phyloP scores from a whole-genome alignment of 208 protist genomes.

The Leishmania martiniquensis region DNA sequence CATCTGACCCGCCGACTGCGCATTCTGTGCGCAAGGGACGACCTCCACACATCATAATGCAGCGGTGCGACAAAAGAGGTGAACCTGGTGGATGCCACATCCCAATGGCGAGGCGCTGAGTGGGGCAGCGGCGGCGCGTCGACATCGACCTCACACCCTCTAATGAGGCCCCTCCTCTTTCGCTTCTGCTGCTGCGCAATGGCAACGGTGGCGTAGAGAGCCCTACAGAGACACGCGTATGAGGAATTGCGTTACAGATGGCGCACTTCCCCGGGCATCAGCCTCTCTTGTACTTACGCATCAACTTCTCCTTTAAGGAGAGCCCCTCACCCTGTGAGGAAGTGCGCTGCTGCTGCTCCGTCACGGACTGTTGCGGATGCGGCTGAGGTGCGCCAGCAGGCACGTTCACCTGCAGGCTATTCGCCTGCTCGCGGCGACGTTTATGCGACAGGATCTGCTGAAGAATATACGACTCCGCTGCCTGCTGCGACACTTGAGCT shows the following conservation, averaged over 20 bases:
- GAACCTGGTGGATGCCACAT: not conserved
- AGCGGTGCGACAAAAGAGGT: not conserved
- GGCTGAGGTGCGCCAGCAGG: not conserved
- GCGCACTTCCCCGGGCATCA: not conserved
- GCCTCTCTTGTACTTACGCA: slow-evolving; percentile 52
- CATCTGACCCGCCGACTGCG: not conserved
- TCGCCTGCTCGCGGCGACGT: slow-evolving; percentile 47
- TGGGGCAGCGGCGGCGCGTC: not conserved
- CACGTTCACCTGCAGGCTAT: not conserved
- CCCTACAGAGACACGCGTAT: not conserved
- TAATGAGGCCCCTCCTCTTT: not conserved
- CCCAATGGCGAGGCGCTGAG: not conserved
- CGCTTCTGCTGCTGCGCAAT: not conserved
- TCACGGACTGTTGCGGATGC: not conserved
- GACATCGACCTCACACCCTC: not conserved
- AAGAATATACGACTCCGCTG: slow-evolving; percentile 62
- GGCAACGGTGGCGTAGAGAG: not conserved
- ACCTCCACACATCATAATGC: not conserved
- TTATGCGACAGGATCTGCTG: slow-evolving; percentile 71
- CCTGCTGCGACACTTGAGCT: slow-evolving; percentile 9
- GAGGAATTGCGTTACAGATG: not conserved
- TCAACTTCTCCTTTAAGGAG: slow-evolving; percentile 61
- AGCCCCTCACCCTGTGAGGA: slow-evolving; percentile 2
- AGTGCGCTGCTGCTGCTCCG: not conserved
- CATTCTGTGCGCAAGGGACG: not conserved